Percentiles rank a stretch among this genome's conserved stretches.
Evolutionary conservation across 1,284 basidiomycete genomes (phyloP).

Genomic region (Cutaneotrichosporon sp.): DNA sequence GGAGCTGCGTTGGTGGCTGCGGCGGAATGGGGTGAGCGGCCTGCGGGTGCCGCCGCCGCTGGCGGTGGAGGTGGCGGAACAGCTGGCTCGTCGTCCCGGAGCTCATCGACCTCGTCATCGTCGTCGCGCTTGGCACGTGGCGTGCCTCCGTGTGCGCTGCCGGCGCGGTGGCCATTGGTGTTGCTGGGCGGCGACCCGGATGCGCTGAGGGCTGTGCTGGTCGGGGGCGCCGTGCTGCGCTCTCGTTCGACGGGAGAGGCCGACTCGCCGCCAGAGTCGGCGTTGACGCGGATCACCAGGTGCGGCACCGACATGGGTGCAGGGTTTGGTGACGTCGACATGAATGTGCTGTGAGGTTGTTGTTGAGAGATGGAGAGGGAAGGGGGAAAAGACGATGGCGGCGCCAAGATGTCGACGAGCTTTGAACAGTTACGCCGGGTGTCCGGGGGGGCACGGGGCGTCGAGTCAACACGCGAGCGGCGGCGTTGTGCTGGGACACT

Average conservation of each 20-base stretch:
- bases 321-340: constrained; percentile 11
- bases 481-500: background rate
- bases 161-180: background rate
- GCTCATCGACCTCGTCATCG: constrained; percentile 25
- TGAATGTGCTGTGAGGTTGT: background rate
- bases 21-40: constrained; percentile 1
- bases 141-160: background rate
- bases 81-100: constrained; percentile 17
- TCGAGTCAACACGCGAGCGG: background rate
- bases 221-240: constrained; percentile 1
- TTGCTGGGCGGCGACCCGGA: background rate
- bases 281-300: constrained; percentile 15
- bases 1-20: background rate
- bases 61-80: constrained; percentile 2
- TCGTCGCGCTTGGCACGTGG: background rate
- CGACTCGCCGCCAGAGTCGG: constrained; percentile 3
- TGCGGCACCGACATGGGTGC: constrained; percentile 15
- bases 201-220: background rate
- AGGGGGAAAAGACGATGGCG: background rate
- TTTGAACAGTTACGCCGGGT: background rate
- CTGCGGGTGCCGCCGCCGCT: constrained; percentile 3
- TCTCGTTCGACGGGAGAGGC: background rate
- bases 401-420: background rate
- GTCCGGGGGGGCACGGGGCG: background rate
- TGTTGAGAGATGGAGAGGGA: background rate